Percentiles rank a stretch among this genome's conserved stretches.
These are phyloP conservation scores for Cystofilobasidium macerans DNA, from an alignment of 768 basidiomycete species.

Conservation along the genomic window DNA sequence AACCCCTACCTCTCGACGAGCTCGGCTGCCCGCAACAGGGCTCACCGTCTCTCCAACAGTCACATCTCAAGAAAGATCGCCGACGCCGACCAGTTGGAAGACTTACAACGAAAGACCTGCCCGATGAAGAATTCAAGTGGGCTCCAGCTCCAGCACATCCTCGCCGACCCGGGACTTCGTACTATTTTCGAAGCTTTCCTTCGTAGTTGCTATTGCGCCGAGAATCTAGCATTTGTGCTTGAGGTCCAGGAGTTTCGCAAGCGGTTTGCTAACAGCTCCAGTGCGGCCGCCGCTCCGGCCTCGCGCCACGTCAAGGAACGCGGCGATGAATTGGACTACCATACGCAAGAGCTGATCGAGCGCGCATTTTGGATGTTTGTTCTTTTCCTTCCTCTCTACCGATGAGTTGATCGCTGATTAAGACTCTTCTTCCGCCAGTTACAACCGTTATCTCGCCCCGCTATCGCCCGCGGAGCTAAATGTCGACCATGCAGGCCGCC, in stretches of 20 bases:
- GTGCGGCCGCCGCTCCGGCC: constrained; percentile 48
- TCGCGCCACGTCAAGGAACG: constrained; percentile 23
- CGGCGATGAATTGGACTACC: constrained; percentile 74
- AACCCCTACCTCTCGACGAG: no score
- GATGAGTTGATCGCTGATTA: not conserved
- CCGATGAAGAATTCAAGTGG: constrained; percentile 75
- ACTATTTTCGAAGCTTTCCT: constrained; percentile 89
- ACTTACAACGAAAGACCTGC: constrained; percentile 33
- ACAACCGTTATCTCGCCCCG: constrained; percentile 89
- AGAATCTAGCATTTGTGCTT: constrained; percentile 93
- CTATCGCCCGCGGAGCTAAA: constrained; percentile 92
- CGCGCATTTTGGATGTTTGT: constrained; percentile 67
- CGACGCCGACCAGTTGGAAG: not conserved
- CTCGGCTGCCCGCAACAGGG: not conserved
- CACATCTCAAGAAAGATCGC: not conserved
- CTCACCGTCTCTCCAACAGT: not conserved
- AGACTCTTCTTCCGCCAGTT: constrained; percentile 41
- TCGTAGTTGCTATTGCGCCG: constrained; percentile 89
- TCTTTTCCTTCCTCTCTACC: not conserved
- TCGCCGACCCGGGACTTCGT: constrained; percentile 81
- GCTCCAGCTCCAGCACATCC: constrained; percentile 75
- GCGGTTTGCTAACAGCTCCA: constrained; percentile 89
- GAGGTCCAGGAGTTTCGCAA: constrained; percentile 96
- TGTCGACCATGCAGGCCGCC: constrained; percentile 90
- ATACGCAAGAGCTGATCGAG: constrained; percentile 87